Conservation (phyloP, 2,329 filamentous ascomycete species). For the Beauveria asiatica region DNA sequence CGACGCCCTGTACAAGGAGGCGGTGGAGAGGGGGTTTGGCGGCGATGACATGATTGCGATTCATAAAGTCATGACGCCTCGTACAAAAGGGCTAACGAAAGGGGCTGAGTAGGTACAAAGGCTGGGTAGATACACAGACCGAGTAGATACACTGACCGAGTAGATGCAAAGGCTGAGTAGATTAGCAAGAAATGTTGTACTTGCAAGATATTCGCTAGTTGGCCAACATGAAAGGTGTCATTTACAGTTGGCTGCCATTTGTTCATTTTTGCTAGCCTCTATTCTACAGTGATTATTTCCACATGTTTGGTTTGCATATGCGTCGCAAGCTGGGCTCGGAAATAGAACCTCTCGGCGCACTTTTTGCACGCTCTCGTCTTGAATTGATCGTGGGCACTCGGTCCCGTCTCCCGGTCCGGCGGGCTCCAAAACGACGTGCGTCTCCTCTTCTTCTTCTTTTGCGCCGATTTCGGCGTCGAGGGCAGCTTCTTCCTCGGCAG, state of each 20-base stretch:
- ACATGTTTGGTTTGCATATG: conserved; percentile 2
- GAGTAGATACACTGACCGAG: not conserved
- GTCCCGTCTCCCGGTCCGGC: not conserved
- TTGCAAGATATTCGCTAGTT: not conserved
- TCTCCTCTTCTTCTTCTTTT: not conserved
- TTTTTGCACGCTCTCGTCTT: conserved; percentile 4
- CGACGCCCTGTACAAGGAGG: conserved; percentile 18
- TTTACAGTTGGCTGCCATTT: not conserved
- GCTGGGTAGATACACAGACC: no score
- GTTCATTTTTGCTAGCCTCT: not conserved
- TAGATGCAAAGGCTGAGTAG: not conserved
- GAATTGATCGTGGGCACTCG: conserved; percentile 3
- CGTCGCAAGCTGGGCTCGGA: not conserved
- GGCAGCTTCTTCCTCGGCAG: not conserved
- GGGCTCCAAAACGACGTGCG: not conserved
- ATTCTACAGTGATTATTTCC: not conserved
- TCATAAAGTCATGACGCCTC: conserved; percentile 12
- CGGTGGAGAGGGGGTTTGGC: conserved; percentile 15
- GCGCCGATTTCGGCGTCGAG: not conserved
- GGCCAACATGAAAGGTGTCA: not conserved
- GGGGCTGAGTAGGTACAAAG: no score
- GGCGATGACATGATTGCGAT: conserved; percentile 24
- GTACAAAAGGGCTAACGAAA: not conserved
- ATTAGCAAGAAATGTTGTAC: not conserved
- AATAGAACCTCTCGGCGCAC: conserved; percentile 1